Percentiles rank a stretch among this genome's conserved stretches.
These are phyloP conservation scores for Arachis monticola DNA, from an alignment of 331 rosid genomes.

Conservation along the genomic window DNA sequence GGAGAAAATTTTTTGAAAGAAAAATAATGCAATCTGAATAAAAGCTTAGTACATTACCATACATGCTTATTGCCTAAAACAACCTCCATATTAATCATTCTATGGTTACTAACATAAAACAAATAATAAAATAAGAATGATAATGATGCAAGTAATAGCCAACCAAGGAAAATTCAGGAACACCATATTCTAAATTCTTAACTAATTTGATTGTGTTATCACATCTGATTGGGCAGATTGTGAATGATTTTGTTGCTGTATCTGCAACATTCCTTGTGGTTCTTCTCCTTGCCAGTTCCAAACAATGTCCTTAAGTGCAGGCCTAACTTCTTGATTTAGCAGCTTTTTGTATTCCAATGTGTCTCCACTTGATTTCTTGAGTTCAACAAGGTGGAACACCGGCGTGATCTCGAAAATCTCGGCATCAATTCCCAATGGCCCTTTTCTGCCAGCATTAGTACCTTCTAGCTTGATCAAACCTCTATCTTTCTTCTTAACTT, in stretches of 20 bases:
- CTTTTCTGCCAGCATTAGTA: conserved; percentile 68
- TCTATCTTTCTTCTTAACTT: conserved; percentile 66
- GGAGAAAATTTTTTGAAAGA: neutral
- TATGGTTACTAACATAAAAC: conserved; percentile 18
- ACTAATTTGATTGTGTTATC: conserved; percentile 34
- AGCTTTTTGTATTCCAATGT: conserved; percentile 70
- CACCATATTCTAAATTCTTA: neutral
- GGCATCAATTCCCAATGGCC: conserved; percentile 65
- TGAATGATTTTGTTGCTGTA: conserved; percentile 40
- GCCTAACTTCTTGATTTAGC: conserved; percentile 62
- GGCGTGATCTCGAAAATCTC: conserved; percentile 86
- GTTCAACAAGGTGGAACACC: conserved; percentile 65
- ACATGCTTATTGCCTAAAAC: neutral
- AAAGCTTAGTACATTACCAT: neutral
- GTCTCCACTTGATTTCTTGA: conserved; percentile 74
- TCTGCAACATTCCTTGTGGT: conserved; percentile 38
- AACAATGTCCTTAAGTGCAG: conserved; percentile 77
- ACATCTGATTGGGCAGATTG: conserved; percentile 33
- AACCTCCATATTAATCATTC: neutral
- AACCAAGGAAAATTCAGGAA: neutral
- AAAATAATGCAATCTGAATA: neutral
- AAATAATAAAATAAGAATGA: conserved; percentile 10
- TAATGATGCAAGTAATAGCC: neutral
- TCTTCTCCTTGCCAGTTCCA: conserved; percentile 85
- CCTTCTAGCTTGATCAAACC: conserved; percentile 79